A percentile compares a stretch with the other conserved stretches of the same genome.
These are phyloP conservation scores for Porcisia deanei DNA, from an alignment of 208 protist species.

Conservation along the genomic window DNA sequence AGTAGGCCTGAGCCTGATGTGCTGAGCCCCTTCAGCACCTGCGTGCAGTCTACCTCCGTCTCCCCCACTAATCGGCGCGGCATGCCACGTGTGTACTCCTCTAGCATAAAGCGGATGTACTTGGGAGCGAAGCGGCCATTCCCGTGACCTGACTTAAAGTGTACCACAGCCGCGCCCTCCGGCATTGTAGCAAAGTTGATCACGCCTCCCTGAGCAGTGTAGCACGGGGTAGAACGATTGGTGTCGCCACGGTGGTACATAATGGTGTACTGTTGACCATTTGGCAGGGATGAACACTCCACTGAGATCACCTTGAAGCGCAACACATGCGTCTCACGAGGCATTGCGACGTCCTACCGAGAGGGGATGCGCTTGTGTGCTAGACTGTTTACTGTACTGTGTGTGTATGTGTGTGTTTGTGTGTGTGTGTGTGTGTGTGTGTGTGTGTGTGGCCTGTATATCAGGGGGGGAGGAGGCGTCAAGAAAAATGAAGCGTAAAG, in stretches of 20 bases:
- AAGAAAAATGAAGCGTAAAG: too few relatives aligned
- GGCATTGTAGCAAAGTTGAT: slow-evolving; percentile 84
- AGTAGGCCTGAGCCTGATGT: slow-evolving; percentile 38
- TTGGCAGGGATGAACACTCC: slow-evolving; percentile 57
- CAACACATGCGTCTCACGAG: slow-evolving; percentile 67
- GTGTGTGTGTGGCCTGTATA: neutral
- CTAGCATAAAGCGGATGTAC: slow-evolving; percentile 79
- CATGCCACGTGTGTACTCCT: slow-evolving; percentile 75
- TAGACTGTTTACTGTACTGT: neutral
- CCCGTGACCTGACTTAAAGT: slow-evolving; percentile 70
- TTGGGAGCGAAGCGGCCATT: slow-evolving; percentile 68
- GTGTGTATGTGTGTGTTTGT: neutral
- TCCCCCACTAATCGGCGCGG: slow-evolving; percentile 72
- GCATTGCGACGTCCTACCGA: slow-evolving; percentile 25
- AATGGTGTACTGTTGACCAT: slow-evolving; percentile 81
- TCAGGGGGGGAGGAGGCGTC: neutral
- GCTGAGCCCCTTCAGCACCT: slow-evolving; percentile 38
- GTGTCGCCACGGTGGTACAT: slow-evolving; percentile 76
- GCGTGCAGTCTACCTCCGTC: slow-evolving; percentile 69
- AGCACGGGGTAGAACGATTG: slow-evolving; percentile 75
- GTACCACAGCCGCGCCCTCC: slow-evolving; percentile 74
- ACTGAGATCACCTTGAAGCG: slow-evolving; percentile 79
- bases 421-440: neutral
- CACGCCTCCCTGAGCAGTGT: slow-evolving; percentile 52
- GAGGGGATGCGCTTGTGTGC: neutral